A percentile compares a stretch with the other conserved stretches of the same genome.
Conservation (phyloP, 78 protist species). For the Chrysochromulina parva region DNA sequence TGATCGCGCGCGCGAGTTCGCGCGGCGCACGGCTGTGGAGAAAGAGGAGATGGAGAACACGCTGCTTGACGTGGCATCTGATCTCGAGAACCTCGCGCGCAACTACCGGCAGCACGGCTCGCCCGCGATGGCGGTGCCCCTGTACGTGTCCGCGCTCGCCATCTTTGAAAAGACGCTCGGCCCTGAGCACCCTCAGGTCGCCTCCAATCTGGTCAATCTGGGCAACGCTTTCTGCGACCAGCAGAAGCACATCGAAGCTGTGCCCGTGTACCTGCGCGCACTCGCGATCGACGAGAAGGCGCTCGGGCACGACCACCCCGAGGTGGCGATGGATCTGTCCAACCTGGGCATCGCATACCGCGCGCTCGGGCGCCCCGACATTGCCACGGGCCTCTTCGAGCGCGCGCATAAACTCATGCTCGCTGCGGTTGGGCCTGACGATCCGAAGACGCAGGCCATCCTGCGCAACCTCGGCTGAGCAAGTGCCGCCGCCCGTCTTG, state of each 20-base stretch:
- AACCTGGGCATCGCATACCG: constrained; percentile 8
- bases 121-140: not conserved
- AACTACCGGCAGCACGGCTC: not conserved
- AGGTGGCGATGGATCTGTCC: constrained; percentile 12
- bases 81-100: not conserved
- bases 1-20: not conserved
- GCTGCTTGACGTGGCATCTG: not conserved
- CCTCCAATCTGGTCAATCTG: not conserved
- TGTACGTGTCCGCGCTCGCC: not conserved
- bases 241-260: not conserved
- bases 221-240: constrained; percentile 14
- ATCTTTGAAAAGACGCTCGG: not conserved
- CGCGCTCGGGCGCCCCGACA: not conserved
- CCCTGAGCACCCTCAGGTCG: not conserved
- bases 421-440: not conserved
- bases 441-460: not conserved
- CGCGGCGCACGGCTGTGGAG: not conserved
- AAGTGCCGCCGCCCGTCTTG: no score
- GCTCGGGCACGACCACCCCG: not conserved
- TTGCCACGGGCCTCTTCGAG: not conserved
- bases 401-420: not conserved
- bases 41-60: not conserved
- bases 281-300: not conserved
- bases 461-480: not conserved
- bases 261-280: not conserved